Base-by-base conservation (phyloP, 306 rosid genomes). In the Cicer arietinum region DNA sequence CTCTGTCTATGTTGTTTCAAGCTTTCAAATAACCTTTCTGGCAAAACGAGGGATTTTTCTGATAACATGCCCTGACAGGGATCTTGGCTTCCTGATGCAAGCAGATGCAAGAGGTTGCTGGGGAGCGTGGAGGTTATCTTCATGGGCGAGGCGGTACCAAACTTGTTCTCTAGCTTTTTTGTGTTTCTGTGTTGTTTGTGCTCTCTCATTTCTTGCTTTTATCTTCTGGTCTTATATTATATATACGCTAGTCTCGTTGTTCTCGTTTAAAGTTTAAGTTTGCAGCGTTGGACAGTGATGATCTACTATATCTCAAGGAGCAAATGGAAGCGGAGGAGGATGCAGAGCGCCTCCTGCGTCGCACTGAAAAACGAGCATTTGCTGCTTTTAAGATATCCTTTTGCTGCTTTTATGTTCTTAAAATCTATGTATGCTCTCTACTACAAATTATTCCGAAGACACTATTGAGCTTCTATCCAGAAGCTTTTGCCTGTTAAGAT, bases 281-380 rank as follows among this genome's bases (percentile, higher is more conserved):
- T 89, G 88, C 96, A 94, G 98, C 98, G 54, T 85, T 94, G 98
- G 98, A 94, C 90, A 94, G 98, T 74, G 98, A 94, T 61, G 98
- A 94, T 82, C 89, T 94, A 45, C 91, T 94, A 75, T 94, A 94
- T 89, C 97, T 94, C 81, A 94, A 94, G 89, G 98, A 94, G 89
- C 98, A 94, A 82, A 91, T 94, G 98, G 98, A 94, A 86, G 98
- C 98, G 2, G 98, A 94, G 90, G 98, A 94, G 87, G 98, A 94
- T 83, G 98, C 98, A 42, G 98, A 94, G 22, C 96, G 96, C 82
- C 97, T 94, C 80, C 91, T 94, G 63, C 94, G 95, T 9, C 96
- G 98, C 62, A 91, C 98, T 46, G 98, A 94, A 84, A 94, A 91
- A 80, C 86, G 98, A 50, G 97, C 98, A 61, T 94, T 91, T 87